Evolutionary conservation across 1,139 yeast genomes (phyloP).

Genomic region (Entelexis sorbosivorans): DNA sequence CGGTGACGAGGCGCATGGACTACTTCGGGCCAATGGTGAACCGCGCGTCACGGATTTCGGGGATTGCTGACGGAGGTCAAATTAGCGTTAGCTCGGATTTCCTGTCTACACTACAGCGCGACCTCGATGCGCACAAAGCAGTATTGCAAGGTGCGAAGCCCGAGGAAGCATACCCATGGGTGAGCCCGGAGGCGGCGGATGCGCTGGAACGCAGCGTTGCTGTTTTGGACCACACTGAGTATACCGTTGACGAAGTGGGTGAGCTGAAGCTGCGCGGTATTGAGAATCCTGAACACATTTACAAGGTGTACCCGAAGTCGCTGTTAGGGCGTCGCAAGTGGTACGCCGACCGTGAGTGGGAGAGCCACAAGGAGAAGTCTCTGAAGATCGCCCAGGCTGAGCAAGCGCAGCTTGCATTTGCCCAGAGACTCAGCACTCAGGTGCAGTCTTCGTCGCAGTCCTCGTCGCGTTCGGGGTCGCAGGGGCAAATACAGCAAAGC

Average conservation of each 20-base stretch:
- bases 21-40: constrained; percentile 98
- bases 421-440: not conserved
- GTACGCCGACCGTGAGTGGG: constrained; percentile 7
- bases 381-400: not conserved
- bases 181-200: constrained; percentile 28
- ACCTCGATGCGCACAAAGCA: constrained; percentile 28
- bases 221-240: constrained; percentile 58
- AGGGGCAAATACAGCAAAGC: not conserved
- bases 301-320: constrained; percentile 62
- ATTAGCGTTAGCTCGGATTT: constrained; percentile 78
- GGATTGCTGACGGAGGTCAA: constrained; percentile 98
- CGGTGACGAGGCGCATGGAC: constrained; percentile 94
- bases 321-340: constrained; percentile 31
- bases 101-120: constrained; percentile 54
- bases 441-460: not conserved
- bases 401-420: not conserved
- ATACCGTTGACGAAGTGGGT: constrained; percentile 61
- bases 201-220: constrained; percentile 37
- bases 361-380: not conserved
- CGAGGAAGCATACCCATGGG: constrained; percentile 16
- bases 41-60: constrained; percentile 83
- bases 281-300: constrained; percentile 83
- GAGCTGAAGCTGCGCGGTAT: constrained; percentile 86
- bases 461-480: not conserved
- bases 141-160: constrained; percentile 33